Evolutionary conservation across 768 basidiomycete genomes (phyloP), one percentile per base, ranked within the genome.

Genomic region (Suillus occidentalis): DNA sequence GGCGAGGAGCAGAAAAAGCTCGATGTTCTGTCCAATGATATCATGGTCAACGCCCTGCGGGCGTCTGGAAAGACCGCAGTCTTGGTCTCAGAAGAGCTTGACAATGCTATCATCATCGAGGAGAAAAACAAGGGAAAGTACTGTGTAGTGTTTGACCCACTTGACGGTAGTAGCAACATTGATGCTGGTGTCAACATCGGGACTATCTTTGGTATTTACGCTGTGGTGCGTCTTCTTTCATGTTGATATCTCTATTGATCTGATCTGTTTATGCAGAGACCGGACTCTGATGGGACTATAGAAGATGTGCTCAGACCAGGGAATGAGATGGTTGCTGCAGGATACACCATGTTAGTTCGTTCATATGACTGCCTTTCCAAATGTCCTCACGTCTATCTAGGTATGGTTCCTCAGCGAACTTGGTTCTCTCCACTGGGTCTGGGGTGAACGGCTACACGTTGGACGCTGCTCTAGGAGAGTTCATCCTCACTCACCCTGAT

Each of bases 1-100:
- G 97, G 97, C 25, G 97, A 99, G 77, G 97, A 99, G 74, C 97
- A 99, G 84, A 99, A 99, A 85, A 99, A 99, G 80, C 85, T 99
- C 61, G 96, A 97, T 73, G 90, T 97, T n/a, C 83, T 97, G 39
- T 92, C 95, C 16, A 98, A 99, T 76, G 96, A 99, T 76, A 99
- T 99, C 84, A 99, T 99, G 97, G 86, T 99, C 72, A 98, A 98
- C 73, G 90, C 96, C 56, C 86, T 99, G 40, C 87, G 94, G 49
- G 96, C 96, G 4, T 96, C 93, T n/a, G 95, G 97, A 61, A 97
- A 95, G 85, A 93, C 90, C 8, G 91, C 95, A 16, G 97, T 99
- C 16, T 90, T 99, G 70, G 95, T 99, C 67, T 96, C 95, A 20
- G 97, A 99, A 78, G 96, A 98, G 73, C 84, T 94, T 69, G 95